phyloP scores from a whole-genome alignment of 805 yeast genomes.

The Barnettozyma sucrosica region DNA sequence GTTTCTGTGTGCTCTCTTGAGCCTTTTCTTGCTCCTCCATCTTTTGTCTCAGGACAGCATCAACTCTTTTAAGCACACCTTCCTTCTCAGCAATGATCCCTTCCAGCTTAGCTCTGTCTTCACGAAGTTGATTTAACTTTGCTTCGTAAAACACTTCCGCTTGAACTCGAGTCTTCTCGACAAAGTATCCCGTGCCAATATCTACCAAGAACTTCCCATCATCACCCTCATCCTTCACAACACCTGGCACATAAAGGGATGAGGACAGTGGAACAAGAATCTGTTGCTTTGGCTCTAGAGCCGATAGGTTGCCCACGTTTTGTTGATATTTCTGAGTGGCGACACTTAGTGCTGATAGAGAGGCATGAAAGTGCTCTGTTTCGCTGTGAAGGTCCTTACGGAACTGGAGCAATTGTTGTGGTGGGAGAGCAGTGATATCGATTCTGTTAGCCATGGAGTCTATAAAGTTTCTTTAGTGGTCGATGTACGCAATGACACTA shows the following conservation, averaged over 20 bases:
- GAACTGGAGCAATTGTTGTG: conserved; percentile 80
- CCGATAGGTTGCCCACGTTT: conserved; percentile 77
- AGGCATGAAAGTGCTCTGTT: conserved; percentile 76
- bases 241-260: conserved; percentile 87
- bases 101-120: conserved; percentile 69
- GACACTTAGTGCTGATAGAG: conserved; percentile 73
- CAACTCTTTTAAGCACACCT: conserved; percentile 55
- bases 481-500: neutral
- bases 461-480: neutral
- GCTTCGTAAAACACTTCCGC: conserved; percentile 66
- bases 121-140: conserved; percentile 65
- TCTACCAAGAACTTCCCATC: conserved; percentile 77
- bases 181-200: conserved; percentile 93
- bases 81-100: conserved; percentile 72
- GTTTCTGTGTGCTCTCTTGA: conserved; percentile 5
- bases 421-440: conserved; percentile 64
- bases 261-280: conserved; percentile 84
- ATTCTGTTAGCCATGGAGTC: conserved; percentile 30
- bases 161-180: conserved; percentile 66
- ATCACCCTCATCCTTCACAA: conserved; percentile 38
- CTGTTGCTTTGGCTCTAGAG: conserved; percentile 41
- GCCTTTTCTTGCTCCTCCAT: conserved; percentile 11
- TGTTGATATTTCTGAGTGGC: conserved; percentile 46
- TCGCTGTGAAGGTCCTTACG: conserved; percentile 82
- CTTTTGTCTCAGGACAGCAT: conserved; percentile 41